These are phyloP conservation scores for Ganoderma multipileum DNA, from an alignment of 1,284 basidiomycete genomes.

Conservation along the genomic window DNA sequence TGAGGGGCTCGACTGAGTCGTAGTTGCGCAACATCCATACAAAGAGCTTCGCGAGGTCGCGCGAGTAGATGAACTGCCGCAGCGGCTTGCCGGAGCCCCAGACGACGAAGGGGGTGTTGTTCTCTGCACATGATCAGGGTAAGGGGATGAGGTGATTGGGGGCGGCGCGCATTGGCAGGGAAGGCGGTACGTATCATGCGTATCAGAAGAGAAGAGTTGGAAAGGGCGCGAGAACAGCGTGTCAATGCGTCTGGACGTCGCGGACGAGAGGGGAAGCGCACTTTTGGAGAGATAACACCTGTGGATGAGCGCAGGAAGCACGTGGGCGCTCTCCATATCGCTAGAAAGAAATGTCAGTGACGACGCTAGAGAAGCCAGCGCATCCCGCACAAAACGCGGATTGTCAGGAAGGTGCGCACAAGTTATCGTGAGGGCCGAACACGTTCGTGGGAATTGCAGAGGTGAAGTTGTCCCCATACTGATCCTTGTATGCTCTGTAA, in stretches of 20 bases:
- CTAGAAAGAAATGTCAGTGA: constrained; percentile 45
- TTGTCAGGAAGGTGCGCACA: constrained; percentile 46
- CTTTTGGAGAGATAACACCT: constrained; percentile 89
- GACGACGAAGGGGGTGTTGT: constrained; percentile 83
- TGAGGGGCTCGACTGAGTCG: constrained; percentile 87
- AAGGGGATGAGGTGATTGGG: not conserved
- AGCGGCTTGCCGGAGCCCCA: constrained; percentile 87
- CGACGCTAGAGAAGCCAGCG: constrained; percentile 5
- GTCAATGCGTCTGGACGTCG: not conserved
- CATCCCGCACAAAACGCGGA: constrained; percentile 8
- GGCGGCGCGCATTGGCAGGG: not conserved
- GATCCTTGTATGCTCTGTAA: constrained; percentile 85
- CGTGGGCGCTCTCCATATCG: constrained; percentile 88
- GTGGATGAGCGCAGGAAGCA: constrained; percentile 90
- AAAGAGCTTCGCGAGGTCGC: constrained; percentile 90
- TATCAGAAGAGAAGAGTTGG: not conserved
- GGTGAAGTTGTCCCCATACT: constrained; percentile 90
- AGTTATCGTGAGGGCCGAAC: constrained; percentile 87
- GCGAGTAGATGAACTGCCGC: constrained; percentile 94
- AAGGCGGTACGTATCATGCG: not conserved
- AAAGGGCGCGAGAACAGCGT: not conserved
- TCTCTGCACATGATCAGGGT: constrained; percentile 60
- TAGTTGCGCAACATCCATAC: constrained; percentile 92
- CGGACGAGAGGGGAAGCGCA: constrained; percentile 42
- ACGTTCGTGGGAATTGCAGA: constrained; percentile 94